These are phyloP conservation scores for Leptographium galeiforme DNA, from an alignment of 2,329 filamentous ascomycete genomes.

Conservation along the genomic window DNA sequence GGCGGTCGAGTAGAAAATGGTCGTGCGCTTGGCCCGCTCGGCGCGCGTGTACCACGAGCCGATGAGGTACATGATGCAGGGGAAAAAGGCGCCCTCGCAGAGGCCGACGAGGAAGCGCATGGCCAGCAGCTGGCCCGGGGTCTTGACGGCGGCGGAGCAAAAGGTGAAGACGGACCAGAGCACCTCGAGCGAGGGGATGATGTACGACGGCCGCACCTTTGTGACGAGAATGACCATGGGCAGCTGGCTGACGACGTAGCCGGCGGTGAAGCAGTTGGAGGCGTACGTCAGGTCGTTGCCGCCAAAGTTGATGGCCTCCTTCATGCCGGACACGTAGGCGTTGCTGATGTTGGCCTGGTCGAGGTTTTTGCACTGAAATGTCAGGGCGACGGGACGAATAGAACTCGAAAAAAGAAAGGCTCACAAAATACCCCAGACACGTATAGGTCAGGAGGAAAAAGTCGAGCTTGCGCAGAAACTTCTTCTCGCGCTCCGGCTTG, in stretches of 20 bases:
- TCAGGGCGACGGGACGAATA: neutral
- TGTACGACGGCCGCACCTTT: constrained; percentile 5
- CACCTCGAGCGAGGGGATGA: constrained; percentile 7
- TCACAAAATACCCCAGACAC: constrained; percentile 34
- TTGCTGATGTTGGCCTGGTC: constrained; percentile 40
- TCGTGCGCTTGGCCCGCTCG: constrained; percentile 48
- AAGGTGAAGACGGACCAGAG: constrained; percentile 13
- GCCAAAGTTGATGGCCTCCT: constrained; percentile 7
- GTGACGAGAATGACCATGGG: constrained; percentile 4
- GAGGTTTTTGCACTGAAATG: constrained; percentile 28
- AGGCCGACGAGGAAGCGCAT: constrained; percentile 41
- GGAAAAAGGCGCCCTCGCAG: constrained; percentile 39
- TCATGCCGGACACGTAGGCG: constrained; percentile 17
- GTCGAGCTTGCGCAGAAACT: constrained; percentile 21
- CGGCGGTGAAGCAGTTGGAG: constrained; percentile 12
- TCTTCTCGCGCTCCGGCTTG: constrained; percentile 11
- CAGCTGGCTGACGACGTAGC: constrained; percentile 13
- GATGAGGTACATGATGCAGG: constrained; percentile 33
- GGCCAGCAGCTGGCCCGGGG: constrained; percentile 22
- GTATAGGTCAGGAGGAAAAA: constrained; percentile 52
- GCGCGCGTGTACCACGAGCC: constrained; percentile 44
- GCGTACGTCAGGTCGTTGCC: constrained; percentile 9
- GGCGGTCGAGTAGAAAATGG: constrained; percentile 47
- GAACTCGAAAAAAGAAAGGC: neutral
- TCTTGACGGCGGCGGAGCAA: constrained; percentile 8